These are phyloP conservation scores for Sporothrix sp. DNA, from an alignment of 2,329 filamentous ascomycete genomes.

Conservation along the genomic window DNA sequence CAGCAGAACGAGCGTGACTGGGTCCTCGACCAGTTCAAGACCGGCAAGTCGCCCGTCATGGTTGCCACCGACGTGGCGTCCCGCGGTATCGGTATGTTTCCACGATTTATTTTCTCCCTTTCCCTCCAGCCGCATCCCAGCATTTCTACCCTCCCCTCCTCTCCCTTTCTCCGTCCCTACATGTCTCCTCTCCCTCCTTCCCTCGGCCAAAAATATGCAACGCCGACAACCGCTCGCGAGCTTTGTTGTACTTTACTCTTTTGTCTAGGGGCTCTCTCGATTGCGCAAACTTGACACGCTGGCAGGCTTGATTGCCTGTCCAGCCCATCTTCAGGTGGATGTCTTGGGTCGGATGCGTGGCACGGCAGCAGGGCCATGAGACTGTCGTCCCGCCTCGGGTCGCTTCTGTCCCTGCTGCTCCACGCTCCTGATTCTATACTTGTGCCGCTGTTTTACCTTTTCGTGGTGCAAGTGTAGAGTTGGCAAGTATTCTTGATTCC, in stretches of 20 bases:
- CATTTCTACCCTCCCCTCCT: conserved; percentile 23
- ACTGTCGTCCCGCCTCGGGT: too few species aligned
- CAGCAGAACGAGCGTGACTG: conserved; percentile 99
- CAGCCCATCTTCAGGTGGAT: conserved; percentile 68
- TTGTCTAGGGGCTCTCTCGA: conserved; percentile 78
- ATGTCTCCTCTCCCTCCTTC: conserved; percentile 19
- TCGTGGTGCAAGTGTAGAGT: conserved; percentile 66
- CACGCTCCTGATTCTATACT: conserved; percentile 69
- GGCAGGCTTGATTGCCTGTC: conserved; percentile 59
- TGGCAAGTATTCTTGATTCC: conserved; percentile 62
- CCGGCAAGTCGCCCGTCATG: conserved; percentile 99
- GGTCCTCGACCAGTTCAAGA: conserved; percentile 99
- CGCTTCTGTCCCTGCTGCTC: conserved; percentile 57
- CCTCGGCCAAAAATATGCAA: conserved; percentile 19
- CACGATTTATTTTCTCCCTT: conserved; percentile 35
- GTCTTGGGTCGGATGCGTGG: conserved; percentile 79
- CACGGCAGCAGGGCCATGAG: conserved; percentile 37
- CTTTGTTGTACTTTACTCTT: conserved; percentile 78
- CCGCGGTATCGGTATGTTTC: conserved; percentile 99
- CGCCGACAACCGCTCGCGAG: conserved; percentile 39
- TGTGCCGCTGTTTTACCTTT: conserved; percentile 43
- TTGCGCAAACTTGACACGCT: conserved; percentile 75
- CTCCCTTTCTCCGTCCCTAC: conserved; percentile 21
- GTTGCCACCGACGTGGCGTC: conserved; percentile 99
- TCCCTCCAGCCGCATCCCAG: conserved; percentile 13